Conservation (phyloP, 371 early-diverging fungal species). For the Rozella allomycis region DNA sequence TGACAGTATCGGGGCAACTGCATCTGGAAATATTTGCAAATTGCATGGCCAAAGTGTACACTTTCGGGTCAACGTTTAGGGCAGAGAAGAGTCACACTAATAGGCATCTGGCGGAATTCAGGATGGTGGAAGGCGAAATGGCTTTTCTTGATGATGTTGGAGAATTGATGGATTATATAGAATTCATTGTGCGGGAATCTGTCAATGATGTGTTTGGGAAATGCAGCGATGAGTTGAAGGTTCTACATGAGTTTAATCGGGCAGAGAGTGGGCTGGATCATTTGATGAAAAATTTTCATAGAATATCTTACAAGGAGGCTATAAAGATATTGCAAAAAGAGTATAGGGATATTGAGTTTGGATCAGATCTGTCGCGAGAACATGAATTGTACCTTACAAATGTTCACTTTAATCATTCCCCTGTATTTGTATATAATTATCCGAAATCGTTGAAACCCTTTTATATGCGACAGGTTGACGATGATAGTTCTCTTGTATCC, state of each 20-base stretch:
- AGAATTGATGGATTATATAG: slow-evolving; percentile 18
- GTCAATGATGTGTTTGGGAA: slow-evolving; percentile 19
- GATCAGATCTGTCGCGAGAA: slow-evolving; percentile 52
- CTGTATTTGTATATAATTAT: slow-evolving; percentile 80
- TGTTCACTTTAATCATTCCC: slow-evolving; percentile 29
- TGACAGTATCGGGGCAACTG: slow-evolving; percentile 74
- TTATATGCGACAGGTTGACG: slow-evolving; percentile 56
- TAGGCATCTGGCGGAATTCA: slow-evolving; percentile 78
- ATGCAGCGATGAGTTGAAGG: slow-evolving; percentile 27
- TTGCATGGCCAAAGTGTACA: slow-evolving; percentile 58
- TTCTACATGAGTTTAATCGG: slow-evolving; percentile 29
- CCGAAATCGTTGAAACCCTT: slow-evolving; percentile 64
- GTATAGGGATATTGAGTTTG: slow-evolving; percentile 38
- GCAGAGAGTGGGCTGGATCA: slow-evolving; percentile 12
- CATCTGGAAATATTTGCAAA: slow-evolving; percentile 59
- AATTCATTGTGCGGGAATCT: slow-evolving; percentile 12
- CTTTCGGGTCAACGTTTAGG: slow-evolving; percentile 63
- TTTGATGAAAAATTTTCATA: slow-evolving; percentile 25
- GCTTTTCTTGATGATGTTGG: slow-evolving; percentile 34
- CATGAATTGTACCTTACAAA: slow-evolving; percentile 67
- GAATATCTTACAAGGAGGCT: slow-evolving; percentile 65
- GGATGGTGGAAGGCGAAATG: slow-evolving; percentile 83
- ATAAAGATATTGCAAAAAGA: slow-evolving; percentile 37
- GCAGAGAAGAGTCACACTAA: slow-evolving; percentile 65
- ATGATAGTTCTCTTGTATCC: slow-evolving; percentile 19